Conservation (phyloP, 805 yeast genomes). For the Lipomyces chichibuensis region DNA sequence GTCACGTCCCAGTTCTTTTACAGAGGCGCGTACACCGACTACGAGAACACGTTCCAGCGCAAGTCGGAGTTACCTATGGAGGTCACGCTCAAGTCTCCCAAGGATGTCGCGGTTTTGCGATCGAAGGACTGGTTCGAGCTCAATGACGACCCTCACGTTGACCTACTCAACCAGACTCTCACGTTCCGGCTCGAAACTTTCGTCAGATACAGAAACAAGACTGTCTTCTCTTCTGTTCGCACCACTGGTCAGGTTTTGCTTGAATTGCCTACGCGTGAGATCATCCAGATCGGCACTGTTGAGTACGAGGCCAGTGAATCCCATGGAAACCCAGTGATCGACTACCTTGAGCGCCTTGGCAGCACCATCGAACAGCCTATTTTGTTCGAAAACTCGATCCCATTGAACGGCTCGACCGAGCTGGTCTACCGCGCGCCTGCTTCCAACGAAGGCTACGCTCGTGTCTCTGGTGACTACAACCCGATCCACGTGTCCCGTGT, state of each 20-base stretch:
- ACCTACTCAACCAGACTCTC: constrained; percentile 75
- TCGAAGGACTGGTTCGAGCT: constrained; percentile 98
- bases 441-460: constrained; percentile 94
- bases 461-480: constrained; percentile 96
- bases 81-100: constrained; percentile 68
- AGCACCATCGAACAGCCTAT: constrained; percentile 92
- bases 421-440: constrained; percentile 69
- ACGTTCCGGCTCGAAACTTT: constrained; percentile 88
- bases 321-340: constrained; percentile 96
- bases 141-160: constrained; percentile 61
- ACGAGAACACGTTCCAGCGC: constrained; percentile 88
- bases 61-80: constrained; percentile 85
- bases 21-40: constrained; percentile 89
- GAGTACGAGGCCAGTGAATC: constrained; percentile 89
- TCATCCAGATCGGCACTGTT: constrained; percentile 78
- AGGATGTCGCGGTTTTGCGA: constrained; percentile 89
- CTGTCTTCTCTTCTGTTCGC: constrained; percentile 73
- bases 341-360: constrained; percentile 90
- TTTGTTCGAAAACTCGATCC: constrained; percentile 85
- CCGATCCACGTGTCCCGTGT: constrained; percentile 97
- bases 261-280: constrained; percentile 91
- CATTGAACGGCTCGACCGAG: constrained; percentile 63
- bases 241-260: constrained; percentile 83
- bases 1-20: constrained; percentile 94
- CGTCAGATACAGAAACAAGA: constrained; percentile 75